Evolutionary conservation across 2,329 filamentous ascomycete genomes (phyloP), one percentile per base, ranked within the genome.

Genomic region (Nectriaceae sp.): DNA sequence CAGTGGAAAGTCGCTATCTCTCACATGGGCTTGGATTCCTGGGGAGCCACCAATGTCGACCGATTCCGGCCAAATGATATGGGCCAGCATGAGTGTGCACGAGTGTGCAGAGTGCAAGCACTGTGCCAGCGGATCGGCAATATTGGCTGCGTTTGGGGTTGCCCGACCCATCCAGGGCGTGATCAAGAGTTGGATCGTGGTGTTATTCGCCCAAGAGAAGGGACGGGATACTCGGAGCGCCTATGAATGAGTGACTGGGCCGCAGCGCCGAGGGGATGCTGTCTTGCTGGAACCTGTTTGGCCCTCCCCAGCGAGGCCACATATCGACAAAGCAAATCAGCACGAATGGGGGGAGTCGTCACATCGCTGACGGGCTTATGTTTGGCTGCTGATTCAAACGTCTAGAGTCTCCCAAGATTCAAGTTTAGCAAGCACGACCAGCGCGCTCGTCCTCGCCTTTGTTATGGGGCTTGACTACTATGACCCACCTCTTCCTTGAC

Each of bases 61-160:
- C 45, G 57, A 54, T 52, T 46, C 13, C 11, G 33, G 13, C 33
- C n/a, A n/a, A n/a, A 29, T 55, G 53, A 46, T 47, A 59, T 53
- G 55, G 55, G 56, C 56, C 51, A 31, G 26, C 26, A n/a, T n/a
- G n/a, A n/a, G n/a, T n/a, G 13, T 53, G 55, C 57, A 60, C 57
- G 41, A 62, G 57, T 56, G 59, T 59, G 59, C 49, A 50, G 49
- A 45, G 39, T 38, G 21, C 37, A 21, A 44, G 49, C 45, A 46
- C 24, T 33, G 47, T 41, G 44, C 10, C 31, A 29, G 38, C 38
- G 26, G 42, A 42, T 46, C 36, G 33, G 24, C 51, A 22, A 50
- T 42, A 47, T 52, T 56, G 47, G 49, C 46, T 50, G 44, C 49
- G 33, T 35, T 39, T 38, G 52, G 44, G 44, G 47, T 45, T 55